phyloP scores from a whole-genome alignment of 2,329 filamentous ascomycete genomes.

The Aspergillus clavatus region DNA sequence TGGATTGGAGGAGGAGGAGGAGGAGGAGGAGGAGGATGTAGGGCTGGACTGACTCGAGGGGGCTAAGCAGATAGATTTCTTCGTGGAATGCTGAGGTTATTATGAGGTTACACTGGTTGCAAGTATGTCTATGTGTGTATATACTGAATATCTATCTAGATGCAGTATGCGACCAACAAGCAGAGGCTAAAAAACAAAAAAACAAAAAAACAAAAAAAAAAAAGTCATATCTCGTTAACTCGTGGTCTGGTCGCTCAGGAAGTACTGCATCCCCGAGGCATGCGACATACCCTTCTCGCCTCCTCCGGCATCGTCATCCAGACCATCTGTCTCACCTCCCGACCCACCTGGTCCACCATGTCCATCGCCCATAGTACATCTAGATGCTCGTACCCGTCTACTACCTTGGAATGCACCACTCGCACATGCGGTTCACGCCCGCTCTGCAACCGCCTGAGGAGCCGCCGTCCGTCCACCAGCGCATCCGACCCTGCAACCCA shows the following conservation, averaged over 20 bases:
- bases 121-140: too few species aligned
- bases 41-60: too few species aligned
- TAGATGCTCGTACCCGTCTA: slow-evolving; percentile 86
- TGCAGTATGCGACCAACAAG: too few species aligned
- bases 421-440: slow-evolving; percentile 76
- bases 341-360: slow-evolving; percentile 73
- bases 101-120: too few species aligned
- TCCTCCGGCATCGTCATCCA: slow-evolving; percentile 66
- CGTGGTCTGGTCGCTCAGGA: too few species aligned
- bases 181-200: too few species aligned
- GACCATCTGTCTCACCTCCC: slow-evolving; percentile 72
- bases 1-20: too few species aligned
- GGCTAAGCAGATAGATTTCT: too few species aligned
- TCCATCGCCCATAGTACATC: slow-evolving; percentile 97
- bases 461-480: slow-evolving; percentile 72
- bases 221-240: background rate
- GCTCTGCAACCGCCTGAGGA: slow-evolving; percentile 68
- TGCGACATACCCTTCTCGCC: slow-evolving; percentile 56
- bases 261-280: slow-evolving; percentile 54
- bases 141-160: background rate
- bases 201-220: background rate
- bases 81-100: too few species aligned
- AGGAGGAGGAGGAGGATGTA: too few species aligned
- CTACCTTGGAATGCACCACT: slow-evolving; percentile 75
- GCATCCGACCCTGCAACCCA: slow-evolving; percentile 83